Percentiles rank a stretch among this genome's conserved stretches.
phyloP scores from a whole-genome alignment of 805 yeast species.

The Saccharomycopsis fodiens region DNA sequence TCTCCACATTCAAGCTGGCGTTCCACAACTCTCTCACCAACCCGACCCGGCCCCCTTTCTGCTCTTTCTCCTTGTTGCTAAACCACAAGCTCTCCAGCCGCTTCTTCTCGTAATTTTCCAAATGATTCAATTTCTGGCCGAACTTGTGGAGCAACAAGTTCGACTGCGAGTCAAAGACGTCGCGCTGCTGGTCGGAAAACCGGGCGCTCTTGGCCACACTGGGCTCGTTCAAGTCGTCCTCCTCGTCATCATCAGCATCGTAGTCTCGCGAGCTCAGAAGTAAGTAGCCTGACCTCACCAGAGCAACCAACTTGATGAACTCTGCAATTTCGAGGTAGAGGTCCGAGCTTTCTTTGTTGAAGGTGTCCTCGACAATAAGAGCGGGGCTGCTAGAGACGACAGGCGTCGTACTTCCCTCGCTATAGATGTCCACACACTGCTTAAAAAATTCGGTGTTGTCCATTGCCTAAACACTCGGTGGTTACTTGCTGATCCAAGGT shows the following conservation, averaged over 20 bases:
- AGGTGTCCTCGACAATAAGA: constrained; percentile 11
- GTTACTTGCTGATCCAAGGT: not conserved
- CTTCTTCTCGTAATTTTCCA: constrained; percentile 16
- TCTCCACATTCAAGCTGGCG: constrained; percentile 13
- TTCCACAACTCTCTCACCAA: constrained; percentile 10
- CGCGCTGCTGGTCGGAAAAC: constrained; percentile 19
- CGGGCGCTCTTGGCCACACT: not conserved
- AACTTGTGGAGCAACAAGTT: constrained; percentile 16
- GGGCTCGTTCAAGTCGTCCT: constrained; percentile 4
- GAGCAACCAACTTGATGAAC: constrained; percentile 3
- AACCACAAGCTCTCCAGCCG: constrained; percentile 18
- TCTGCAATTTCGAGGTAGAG: constrained; percentile 12
- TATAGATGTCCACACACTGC: constrained; percentile 25
- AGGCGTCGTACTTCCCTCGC: constrained; percentile 19
- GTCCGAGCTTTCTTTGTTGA: constrained; percentile 17
- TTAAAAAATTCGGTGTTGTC: constrained; percentile 26
- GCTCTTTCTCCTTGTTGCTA: constrained; percentile 3
- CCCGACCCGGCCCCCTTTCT: constrained; percentile 1
- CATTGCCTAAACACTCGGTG: constrained; percentile 11
- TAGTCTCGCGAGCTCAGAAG: constrained; percentile 7
- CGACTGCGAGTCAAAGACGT: constrained; percentile 17
- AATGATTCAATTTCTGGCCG: constrained; percentile 13
- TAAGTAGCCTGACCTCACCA: constrained; percentile 17
- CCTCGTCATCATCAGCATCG: constrained; percentile 11
- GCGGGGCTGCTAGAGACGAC: not conserved